These are phyloP conservation scores for Talaromyces rugulosus DNA, from an alignment of 2,329 filamentous ascomycete species.

Conservation along the genomic window DNA sequence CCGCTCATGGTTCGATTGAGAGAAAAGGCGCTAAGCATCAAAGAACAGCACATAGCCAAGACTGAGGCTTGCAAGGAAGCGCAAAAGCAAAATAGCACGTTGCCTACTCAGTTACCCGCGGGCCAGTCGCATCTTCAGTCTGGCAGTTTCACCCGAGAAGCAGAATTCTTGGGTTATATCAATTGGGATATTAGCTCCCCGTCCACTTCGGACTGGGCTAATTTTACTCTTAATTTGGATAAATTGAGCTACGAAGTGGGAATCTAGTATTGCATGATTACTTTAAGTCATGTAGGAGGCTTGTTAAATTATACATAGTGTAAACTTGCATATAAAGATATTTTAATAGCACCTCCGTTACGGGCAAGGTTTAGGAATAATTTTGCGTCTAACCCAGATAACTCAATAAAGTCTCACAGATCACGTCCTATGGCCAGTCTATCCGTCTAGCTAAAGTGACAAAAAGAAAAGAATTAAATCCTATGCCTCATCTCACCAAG, in stretches of 20 bases:
- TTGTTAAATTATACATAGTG: background rate
- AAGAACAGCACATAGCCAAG: background rate
- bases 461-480: background rate
- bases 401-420: no score
- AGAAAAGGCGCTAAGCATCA: conserved; percentile 7
- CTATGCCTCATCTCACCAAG: background rate
- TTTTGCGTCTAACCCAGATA: no score
- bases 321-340: no score
- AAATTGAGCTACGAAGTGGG: background rate
- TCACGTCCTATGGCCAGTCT: no score
- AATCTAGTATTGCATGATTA: background rate
- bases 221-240: background rate
- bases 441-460: background rate
- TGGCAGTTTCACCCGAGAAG: background rate
- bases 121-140: background rate
- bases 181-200: background rate
- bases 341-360: no score
- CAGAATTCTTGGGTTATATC: background rate
- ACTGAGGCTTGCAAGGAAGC: background rate
- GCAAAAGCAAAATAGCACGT: background rate
- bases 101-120: background rate
- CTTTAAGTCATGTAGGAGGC: background rate
- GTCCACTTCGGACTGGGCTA: background rate
- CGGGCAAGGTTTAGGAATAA: background rate
- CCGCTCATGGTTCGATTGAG: conserved; percentile 5